Conservation (phyloP, 495 filamentous ascomycete genomes). For the Aspergillus steynii region DNA sequence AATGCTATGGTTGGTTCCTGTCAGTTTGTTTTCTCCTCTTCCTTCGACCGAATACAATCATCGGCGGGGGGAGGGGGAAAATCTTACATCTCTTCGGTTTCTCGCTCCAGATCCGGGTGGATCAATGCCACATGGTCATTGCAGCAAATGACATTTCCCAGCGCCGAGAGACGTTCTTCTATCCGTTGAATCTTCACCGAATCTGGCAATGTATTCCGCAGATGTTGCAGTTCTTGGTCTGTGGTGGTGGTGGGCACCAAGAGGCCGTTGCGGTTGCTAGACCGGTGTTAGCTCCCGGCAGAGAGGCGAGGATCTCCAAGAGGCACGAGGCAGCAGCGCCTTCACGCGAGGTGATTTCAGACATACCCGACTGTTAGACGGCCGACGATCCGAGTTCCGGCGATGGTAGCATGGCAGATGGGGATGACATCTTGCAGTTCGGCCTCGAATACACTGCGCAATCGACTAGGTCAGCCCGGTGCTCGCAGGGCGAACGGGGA, state of each 20-base stretch:
- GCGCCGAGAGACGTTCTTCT: constrained; percentile 92
- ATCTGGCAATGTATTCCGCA: constrained; percentile 91
- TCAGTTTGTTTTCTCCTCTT: background rate
- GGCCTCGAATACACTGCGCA: constrained; percentile 78
- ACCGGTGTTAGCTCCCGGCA: constrained; percentile 8
- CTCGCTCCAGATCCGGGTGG: constrained; percentile 95
- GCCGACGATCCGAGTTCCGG: constrained; percentile 92
- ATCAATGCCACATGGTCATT: constrained; percentile 97
- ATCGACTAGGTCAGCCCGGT: constrained; percentile 7
- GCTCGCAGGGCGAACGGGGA: background rate
- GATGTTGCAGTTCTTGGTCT: constrained; percentile 96
- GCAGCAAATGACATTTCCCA: constrained; percentile 94
- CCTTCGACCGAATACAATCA: background rate
- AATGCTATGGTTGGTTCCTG: constrained; percentile 46
- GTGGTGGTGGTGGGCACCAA: constrained; percentile 94
- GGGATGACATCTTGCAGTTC: constrained; percentile 97
- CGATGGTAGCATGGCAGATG: constrained; percentile 96
- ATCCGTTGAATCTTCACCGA: constrained; percentile 89
- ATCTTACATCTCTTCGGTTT: constrained; percentile 80
- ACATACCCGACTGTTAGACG: constrained; percentile 90
- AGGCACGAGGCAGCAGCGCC: background rate
- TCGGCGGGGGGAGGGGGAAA: background rate
- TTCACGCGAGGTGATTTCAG: background rate
- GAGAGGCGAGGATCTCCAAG: too few relatives aligned
- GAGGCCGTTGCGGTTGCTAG: constrained; percentile 90